Conservation (phyloP, 2,329 filamentous ascomycete genomes). For the Dichotomopilus funicola region DNA sequence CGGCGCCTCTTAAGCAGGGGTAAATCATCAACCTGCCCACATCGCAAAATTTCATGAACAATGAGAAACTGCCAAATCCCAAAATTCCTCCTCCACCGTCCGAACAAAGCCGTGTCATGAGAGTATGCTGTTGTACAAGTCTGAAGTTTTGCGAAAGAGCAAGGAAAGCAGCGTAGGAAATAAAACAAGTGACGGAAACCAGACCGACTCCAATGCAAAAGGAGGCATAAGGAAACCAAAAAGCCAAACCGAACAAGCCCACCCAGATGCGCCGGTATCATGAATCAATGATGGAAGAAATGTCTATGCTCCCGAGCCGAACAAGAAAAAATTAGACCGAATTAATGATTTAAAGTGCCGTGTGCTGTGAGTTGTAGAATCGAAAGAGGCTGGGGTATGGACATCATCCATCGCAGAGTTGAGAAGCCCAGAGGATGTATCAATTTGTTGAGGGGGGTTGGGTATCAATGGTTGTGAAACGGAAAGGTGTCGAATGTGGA, state of each 20-base stretch:
- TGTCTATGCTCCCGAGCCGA: slow-evolving; percentile 14
- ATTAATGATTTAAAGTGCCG: slow-evolving; percentile 7
- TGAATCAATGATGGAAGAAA: slow-evolving; percentile 14
- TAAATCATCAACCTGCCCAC: slow-evolving; percentile 3
- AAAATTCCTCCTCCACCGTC: slow-evolving; percentile 7
- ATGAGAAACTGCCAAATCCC: slow-evolving; percentile 6
- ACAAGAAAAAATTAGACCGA: slow-evolving; percentile 6
- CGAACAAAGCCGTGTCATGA: slow-evolving; percentile 9
- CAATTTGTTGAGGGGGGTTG: slow-evolving; percentile 13
- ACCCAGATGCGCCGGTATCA: slow-evolving; percentile 11
- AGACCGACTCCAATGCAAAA: slow-evolving; percentile 11
- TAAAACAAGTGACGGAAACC: not conserved
- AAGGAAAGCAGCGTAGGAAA: slow-evolving; percentile 1
- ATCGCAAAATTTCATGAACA: slow-evolving; percentile 5
- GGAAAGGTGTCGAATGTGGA: not conserved
- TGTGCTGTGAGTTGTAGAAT: slow-evolving; percentile 10
- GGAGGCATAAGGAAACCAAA: not conserved
- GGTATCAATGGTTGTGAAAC: slow-evolving; percentile 12
- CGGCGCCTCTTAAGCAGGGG: slow-evolving; percentile 4
- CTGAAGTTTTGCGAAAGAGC: slow-evolving; percentile 7
- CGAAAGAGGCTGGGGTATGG: slow-evolving; percentile 7
- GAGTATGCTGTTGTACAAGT: slow-evolving; percentile 18
- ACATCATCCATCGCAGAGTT: slow-evolving; percentile 20
- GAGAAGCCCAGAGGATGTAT: slow-evolving; percentile 13
- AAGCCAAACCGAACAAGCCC: slow-evolving; percentile 2